Base-by-base conservation (phyloP, 192 early-diverging fungal genomes). In the Lobosporangium transversale region DNA sequence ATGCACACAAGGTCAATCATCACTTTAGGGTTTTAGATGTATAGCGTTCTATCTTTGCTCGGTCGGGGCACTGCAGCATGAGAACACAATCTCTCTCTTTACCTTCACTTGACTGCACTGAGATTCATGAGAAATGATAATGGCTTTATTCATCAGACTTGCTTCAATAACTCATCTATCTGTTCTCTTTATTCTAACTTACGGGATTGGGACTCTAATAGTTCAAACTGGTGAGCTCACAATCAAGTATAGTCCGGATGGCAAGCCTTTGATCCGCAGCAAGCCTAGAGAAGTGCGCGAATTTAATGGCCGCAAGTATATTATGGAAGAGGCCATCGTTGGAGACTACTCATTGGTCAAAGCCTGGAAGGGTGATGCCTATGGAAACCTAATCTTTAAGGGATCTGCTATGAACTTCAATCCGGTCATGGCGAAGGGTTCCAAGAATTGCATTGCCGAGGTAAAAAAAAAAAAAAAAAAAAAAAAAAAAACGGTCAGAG, bases 281-380 rank as follows among this genome's bases (percentile, higher is more conserved):
- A 70, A 74, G 49, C 89, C 89, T 9, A 85, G 90, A 31, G 90
- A 94, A 71, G 85, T 83, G n/a, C 81, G 85, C 54, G 78, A 82
- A 47, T 91, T 91, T 58, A 85, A 88, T 42, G 86, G 86, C 7
- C 79, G 84, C 44, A 84, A 87, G 51, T 92, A 92, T 67, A 78
- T 94, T n/a, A 86, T 94, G 84, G 92, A 94, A 70, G 86, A 92
- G 68, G 85, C 89, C 10, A 92, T 94, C 30, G 80, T 79, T 1
- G 92, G 92, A 18, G 91, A 94, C 71, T 90, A 81, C 80, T 85
- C 89, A 0, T 74, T 94, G 15, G 84, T 94, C 66, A 94, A 94
- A 81, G 92, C 92, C n/a, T 94, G 90, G 90, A 94, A 94, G 83
- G 92, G 85, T 18, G 91, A 94, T 66, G 85, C 82, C 53, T 82